Evolutionary conservation across 768 basidiomycete species (phyloP).

Genomic region (Trametes maxima): DNA sequence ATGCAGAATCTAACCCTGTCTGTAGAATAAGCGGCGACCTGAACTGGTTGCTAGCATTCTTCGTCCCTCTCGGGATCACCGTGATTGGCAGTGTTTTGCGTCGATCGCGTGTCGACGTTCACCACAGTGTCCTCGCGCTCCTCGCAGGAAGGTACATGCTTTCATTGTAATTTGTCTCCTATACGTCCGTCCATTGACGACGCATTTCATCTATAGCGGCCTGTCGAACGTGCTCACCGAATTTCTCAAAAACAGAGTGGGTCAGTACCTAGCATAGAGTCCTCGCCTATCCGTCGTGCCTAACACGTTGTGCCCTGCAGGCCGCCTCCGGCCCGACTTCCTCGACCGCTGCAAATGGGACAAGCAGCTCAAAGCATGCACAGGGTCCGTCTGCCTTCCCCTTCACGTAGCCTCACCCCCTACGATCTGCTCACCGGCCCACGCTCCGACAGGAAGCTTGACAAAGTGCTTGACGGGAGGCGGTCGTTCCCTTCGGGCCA

Average conservation of each 20-base stretch:
- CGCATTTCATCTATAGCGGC: slow-evolving; percentile 36
- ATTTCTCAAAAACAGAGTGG: slow-evolving; percentile 58
- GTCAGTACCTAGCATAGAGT: slow-evolving; percentile 35
- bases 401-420: not conserved
- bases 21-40: slow-evolving; percentile 49
- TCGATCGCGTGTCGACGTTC: slow-evolving; percentile 52
- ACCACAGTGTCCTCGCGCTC: slow-evolving; percentile 60
- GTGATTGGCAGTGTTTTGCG: slow-evolving; percentile 40
- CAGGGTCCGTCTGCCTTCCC: slow-evolving; percentile 45
- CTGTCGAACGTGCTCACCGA: slow-evolving; percentile 52
- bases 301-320: slow-evolving; percentile 23
- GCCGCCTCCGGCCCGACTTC: slow-evolving; percentile 66
- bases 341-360: slow-evolving; percentile 68
- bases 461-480: slow-evolving; percentile 49
- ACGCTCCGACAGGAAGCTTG: slow-evolving; percentile 31
- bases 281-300: not conserved
- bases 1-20: not conserved
- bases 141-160: slow-evolving; percentile 39
- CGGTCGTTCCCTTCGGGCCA: slow-evolving; percentile 73
- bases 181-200: too few species aligned
- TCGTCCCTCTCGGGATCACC: slow-evolving; percentile 48
- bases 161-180: not conserved
- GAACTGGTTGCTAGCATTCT: slow-evolving; percentile 50
- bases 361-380: slow-evolving; percentile 46
- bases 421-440: not conserved